Percentiles rank a stretch among this genome's conserved stretches.
These are phyloP conservation scores for button mushroom (Agaricus bisporus) DNA, from an alignment of 768 basidiomycete species.

Conservation along the genomic window DNA sequence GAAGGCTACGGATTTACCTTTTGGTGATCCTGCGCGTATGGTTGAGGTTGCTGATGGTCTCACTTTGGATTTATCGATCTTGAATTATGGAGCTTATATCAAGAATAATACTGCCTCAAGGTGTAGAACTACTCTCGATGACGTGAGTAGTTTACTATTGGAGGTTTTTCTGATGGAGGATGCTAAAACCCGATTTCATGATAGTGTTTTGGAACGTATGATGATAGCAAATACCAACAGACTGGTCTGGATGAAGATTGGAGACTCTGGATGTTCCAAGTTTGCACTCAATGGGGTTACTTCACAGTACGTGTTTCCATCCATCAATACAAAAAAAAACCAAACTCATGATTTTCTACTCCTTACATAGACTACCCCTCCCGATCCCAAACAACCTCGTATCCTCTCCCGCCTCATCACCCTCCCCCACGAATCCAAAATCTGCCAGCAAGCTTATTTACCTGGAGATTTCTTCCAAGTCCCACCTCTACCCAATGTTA, in stretches of 20 bases:
- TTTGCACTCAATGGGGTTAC: conserved; percentile 96
- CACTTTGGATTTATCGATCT: conserved; percentile 49
- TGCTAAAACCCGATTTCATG: background rate
- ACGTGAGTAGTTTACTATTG: conserved; percentile 19
- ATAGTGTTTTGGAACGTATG: conserved; percentile 83
- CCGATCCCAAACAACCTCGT: conserved; percentile 58
- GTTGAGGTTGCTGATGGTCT: conserved; percentile 40
- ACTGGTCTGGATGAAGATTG: conserved; percentile 66
- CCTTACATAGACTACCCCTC: conserved; percentile 63
- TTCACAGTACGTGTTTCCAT: conserved; percentile 52
- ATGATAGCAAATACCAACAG: conserved; percentile 59
- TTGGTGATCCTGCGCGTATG: conserved; percentile 43
- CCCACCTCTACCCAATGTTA: conserved; percentile 71
- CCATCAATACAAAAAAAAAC: background rate
- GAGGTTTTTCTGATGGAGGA: background rate
- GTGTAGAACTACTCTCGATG: conserved; percentile 21
- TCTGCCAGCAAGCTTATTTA: conserved; percentile 47
- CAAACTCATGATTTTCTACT: background rate
- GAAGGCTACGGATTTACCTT: conserved; percentile 32
- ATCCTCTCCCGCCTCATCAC: conserved; percentile 79
- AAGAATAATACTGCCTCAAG: conserved; percentile 29
- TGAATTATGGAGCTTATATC: conserved; percentile 77
- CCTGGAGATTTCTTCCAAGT: conserved; percentile 72
- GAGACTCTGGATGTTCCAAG: conserved; percentile 88
- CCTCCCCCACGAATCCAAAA: conserved; percentile 30